Base-by-base conservation (phyloP, 1,284 basidiomycete species). In the Testicularia cyperi region DNA sequence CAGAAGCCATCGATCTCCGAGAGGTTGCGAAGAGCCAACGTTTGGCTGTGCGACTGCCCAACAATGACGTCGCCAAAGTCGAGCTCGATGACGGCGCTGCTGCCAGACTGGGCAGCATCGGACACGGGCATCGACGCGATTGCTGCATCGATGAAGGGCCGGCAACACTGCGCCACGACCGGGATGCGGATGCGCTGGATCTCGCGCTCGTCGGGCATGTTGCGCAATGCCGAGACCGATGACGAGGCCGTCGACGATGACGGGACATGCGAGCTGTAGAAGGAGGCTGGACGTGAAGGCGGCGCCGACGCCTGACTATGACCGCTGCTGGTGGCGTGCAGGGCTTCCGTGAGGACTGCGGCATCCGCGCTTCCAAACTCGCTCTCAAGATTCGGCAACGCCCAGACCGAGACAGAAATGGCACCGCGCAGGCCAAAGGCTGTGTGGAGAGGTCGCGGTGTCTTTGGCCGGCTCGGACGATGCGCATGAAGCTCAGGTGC, bases 21-120 rank as follows among this genome's bases (percentile, higher is more conserved):
- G 18, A 48, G 29, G 42, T 75, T 75, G 36, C 52, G 43, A 9
- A 76, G 36, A 19, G 28, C 41, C 18, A 76, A 39, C 14, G 47
- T 52, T 22, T 63, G 63, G 9, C 56, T 42, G 9, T 68, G 58
- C 12, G 44, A 40, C 16, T 71, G 44, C 21, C 70, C 70, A 6
- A 74, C 72, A 21, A 74, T 52, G 23, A 75, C 52, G 38, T 76
- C 73, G 46, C 74, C 70, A 40, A 75, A 68, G 45, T 75, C 71
- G 33, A 74, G 40, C 24, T 56, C 52, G 26, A 72, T 53, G 39
- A 48, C 45, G 3, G 61, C 54, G 24, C 53, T 44, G 16, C 34
- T 25, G 40, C 41, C 44, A 8, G 44, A 48, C 38, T 46, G 60
- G 9, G 61, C 34, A 5, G 40, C 23, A 4, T 51, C 51, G 3